Percentiles rank a stretch among this genome's conserved stretches.
These are phyloP conservation scores for Jamesozyma spencerorum DNA, from an alignment of 805 yeast species.

Conservation along the genomic window DNA sequence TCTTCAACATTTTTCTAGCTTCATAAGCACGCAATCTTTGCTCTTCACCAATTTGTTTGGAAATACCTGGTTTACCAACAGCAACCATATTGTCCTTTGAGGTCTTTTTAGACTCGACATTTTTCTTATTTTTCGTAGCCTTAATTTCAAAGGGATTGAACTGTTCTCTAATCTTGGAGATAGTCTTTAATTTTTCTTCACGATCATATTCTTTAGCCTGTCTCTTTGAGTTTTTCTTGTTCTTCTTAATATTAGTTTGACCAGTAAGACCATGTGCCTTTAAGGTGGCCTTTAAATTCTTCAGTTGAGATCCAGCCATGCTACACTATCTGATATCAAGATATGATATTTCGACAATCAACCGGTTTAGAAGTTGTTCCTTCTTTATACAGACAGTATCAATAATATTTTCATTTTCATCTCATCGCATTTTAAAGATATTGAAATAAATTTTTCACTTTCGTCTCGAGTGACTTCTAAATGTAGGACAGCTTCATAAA, in stretches of 20 bases:
- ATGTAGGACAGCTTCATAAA: too few relatives aligned
- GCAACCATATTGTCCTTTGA: slow-evolving; percentile 36
- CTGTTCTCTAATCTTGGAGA: slow-evolving; percentile 61
- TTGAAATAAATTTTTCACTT: slow-evolving; percentile 1
- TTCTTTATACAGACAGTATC: background rate
- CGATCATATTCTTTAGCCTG: slow-evolving; percentile 58
- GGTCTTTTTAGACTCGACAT: slow-evolving; percentile 23
- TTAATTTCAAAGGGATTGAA: slow-evolving; percentile 87
- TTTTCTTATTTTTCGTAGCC: slow-evolving; percentile 52
- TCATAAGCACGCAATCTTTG: slow-evolving; percentile 55
- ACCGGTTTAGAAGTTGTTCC: too few relatives aligned
- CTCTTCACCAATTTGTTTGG: slow-evolving; percentile 62
- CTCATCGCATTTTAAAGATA: slow-evolving; percentile 1
- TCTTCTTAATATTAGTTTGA: slow-evolving; percentile 59
- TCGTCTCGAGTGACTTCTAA: background rate
- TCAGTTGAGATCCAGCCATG: slow-evolving; percentile 86
- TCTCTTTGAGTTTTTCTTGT: slow-evolving; percentile 36
- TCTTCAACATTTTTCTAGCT: slow-evolving; percentile 49
- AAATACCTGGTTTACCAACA: slow-evolving; percentile 59
- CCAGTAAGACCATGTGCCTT: slow-evolving; percentile 80
- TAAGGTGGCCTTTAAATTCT: slow-evolving; percentile 67
- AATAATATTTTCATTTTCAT: background rate
- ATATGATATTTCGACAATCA: too few relatives aligned
- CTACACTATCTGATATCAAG: too few relatives aligned
- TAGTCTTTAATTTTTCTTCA: slow-evolving; percentile 51